Evolutionary conservation across 129 eudicot species (phyloP).

Genomic region (Helianthus annuus): HanXRQr2.0-SUNRISE NC_035436.2:35785227-35785726

Average conservation of each 20-base stretch:
- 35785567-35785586: too few relatives aligned
- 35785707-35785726: constrained; percentile 18
- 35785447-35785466: too few relatives aligned
- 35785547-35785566: too few relatives aligned
- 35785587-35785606: too few relatives aligned
- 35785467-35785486: too few relatives aligned
- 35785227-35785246: background rate
- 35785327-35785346: background rate
- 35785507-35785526: constrained; percentile 1
- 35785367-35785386: background rate
- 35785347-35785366: background rate
- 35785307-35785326: background rate
- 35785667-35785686: background rate
- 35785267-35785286: background rate
- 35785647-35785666: too few relatives aligned
- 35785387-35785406: background rate
- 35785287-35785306: background rate
- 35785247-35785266: constrained; percentile 6
- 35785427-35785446: too few relatives aligned
- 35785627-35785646: too few relatives aligned
- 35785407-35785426: too few relatives aligned
- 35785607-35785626: too few relatives aligned
- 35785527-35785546: background rate
- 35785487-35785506: too few relatives aligned
- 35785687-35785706: constrained; percentile 23